These are phyloP conservation scores for Colletotrichum eremochloae DNA, from an alignment of 2,329 filamentous ascomycete species.

Conservation along the genomic window DNA sequence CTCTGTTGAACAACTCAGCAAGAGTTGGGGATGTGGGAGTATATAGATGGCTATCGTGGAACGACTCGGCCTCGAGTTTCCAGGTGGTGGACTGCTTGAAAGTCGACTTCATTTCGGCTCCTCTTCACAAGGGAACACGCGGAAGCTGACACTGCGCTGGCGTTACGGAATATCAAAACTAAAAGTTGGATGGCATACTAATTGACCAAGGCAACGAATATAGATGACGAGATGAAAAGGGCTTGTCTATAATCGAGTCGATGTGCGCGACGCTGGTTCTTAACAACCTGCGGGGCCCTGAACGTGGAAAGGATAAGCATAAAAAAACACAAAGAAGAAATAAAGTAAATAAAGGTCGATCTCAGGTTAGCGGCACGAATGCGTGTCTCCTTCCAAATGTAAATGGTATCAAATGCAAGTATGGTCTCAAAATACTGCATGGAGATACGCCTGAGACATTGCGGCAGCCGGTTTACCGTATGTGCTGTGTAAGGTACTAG, in stretches of 20 bases:
- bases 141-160: slow-evolving; percentile 25
- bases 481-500: background rate
- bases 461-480: background rate
- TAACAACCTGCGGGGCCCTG: slow-evolving; percentile 12
- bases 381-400: background rate
- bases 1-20: background rate
- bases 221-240: slow-evolving; percentile 28
- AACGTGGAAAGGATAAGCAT: no score
- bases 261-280: slow-evolving; percentile 8
- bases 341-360: background rate
- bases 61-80: background rate
- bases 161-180: slow-evolving; percentile 29
- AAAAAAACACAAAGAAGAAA: slow-evolving; percentile 1
- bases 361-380: background rate
- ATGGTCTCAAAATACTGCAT: background rate
- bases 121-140: slow-evolving; percentile 24
- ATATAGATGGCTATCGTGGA: slow-evolving; percentile 9
- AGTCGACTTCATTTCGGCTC: slow-evolving; percentile 14
- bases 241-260: background rate
- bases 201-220: slow-evolving; percentile 20
- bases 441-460: slow-evolving; percentile 23
- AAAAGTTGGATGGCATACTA: slow-evolving; percentile 35
- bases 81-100: slow-evolving; percentile 1
- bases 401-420: background rate
- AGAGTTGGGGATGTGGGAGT: background rate